Percentiles rank a stretch among this genome's conserved stretches.
These are phyloP conservation scores for Ichthyophthirius multifiliis DNA, from an alignment of 169 alveolate species.

Conservation along the genomic window DNA sequence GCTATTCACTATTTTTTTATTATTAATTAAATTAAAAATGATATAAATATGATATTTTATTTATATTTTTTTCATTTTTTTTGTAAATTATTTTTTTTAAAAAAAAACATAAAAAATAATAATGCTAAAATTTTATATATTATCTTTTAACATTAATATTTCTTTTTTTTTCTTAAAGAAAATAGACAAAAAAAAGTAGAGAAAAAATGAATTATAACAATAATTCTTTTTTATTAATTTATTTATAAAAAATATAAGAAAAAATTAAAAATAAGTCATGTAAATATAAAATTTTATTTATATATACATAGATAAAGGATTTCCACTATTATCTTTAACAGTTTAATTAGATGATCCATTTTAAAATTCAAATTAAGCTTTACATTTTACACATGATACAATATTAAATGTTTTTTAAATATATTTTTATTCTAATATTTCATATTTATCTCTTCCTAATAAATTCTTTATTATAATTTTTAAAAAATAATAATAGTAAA, in stretches of 20 bases:
- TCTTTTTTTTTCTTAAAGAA: no score
- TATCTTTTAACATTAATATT: no score
- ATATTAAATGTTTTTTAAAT: conserved; percentile 4
- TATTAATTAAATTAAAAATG: background rate
- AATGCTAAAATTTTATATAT: no score
- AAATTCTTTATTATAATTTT: background rate
- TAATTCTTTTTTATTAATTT: no score
- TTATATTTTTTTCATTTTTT: background rate
- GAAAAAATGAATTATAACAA: no score
- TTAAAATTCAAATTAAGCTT: background rate
- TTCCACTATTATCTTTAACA: background rate
- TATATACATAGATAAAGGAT: background rate
- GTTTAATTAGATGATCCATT: background rate
- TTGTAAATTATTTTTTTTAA: no score
- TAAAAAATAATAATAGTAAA: background rate
- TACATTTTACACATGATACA: background rate
- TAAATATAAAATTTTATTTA: no score
- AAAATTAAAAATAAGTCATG: background rate
- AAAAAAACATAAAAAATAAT: no score
- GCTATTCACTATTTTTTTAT: background rate
- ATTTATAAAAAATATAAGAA: no score
- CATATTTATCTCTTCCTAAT: conserved; percentile 23
- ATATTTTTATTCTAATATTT: background rate
- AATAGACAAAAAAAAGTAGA: no score
- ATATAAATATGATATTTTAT: background rate